Percentiles rank a stretch among this genome's conserved stretches.
Evolutionary conservation across 2,329 filamentous ascomycete species (phyloP).

Genomic region (Fusarium sp.): DNA sequence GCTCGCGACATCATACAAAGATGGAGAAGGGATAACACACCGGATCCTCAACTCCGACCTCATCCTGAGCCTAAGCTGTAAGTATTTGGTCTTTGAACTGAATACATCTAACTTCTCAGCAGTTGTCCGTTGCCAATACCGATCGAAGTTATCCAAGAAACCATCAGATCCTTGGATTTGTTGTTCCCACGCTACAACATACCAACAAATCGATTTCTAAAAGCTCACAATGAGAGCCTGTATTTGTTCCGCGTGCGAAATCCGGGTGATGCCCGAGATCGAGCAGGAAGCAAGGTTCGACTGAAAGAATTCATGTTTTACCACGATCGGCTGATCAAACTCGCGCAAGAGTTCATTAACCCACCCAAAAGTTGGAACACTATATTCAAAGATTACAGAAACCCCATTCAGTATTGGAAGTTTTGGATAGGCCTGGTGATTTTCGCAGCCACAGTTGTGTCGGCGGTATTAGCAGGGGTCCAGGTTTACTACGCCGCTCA

Average conservation of each 20-base stretch:
- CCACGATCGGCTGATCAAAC: background rate
- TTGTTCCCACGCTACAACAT: background rate
- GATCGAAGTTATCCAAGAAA: background rate
- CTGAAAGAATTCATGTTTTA: background rate
- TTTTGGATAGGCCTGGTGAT: slow-evolving; percentile 1
- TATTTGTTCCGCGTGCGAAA: background rate
- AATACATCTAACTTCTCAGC: background rate
- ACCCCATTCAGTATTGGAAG: slow-evolving; percentile 3
- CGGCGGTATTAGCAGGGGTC: background rate
- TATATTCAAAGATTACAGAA: background rate
- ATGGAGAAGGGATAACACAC: background rate
- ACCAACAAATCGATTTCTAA: background rate
- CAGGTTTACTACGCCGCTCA: background rate
- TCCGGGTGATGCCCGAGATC: background rate
- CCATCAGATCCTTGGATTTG: background rate
- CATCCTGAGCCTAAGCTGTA: background rate
- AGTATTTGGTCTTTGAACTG: too few species aligned
- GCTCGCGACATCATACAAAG: background rate
- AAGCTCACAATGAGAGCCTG: background rate
- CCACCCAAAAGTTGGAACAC: background rate
- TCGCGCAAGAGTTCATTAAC: slow-evolving; percentile 5
- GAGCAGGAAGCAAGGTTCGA: background rate
- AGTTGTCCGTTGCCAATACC: slow-evolving; percentile 3
- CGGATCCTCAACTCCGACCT: background rate
- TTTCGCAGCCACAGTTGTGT: background rate